Base-by-base conservation (phyloP, 768 basidiomycete species). In the Mycena rebaudengoi region DNA sequence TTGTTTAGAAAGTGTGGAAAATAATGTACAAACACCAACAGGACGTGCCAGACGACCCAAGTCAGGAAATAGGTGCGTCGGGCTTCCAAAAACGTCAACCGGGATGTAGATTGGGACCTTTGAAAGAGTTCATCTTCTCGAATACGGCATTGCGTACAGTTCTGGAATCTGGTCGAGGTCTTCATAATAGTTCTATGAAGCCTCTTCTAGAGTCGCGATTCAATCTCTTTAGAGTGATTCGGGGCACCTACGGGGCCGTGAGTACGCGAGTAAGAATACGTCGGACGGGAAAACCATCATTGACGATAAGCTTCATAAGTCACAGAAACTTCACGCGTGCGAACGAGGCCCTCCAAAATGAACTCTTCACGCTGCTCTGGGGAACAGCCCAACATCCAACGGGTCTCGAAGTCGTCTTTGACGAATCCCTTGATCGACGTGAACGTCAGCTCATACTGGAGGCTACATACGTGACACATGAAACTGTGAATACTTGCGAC, bases 291-390 rank as follows among this genome's bases (percentile, higher is more conserved):
- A 28, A 39, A 25, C 26, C 29, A 59, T 50, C 49, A 60, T 7
- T 18, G 25, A 1, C 59, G 37, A 32, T 45, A 35, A 21, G 7
- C 41, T 49, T 68, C 67, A 20, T 56, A 65, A 26, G 44, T 41
- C 12, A 48, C 35, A 18, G 64, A 55, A 13, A 58, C 60, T 7
- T 57, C 43, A 41, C 67, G 65, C 14, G 67, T 58, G 12, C 64
- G 45, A 13, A 56, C 44, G 4, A 68, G 60, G 2, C 63, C 67
- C 40, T 65, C 67, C 16, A 68, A 41, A 8, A 68, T 61, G 46
- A 63, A 58, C 13, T 57, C 55, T 29, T 68, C 60, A 14, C 67
- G 64, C 21, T 68, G 48, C 28, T 35, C 21, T 4, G 32, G 5
- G 6, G 46, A 61, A 26, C 63, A 57, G n/a, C n/a, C n/a, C 30